Evolutionary conservation across 805 yeast species (phyloP), one percentile per base, ranked within the genome.

Genomic region (Candida ulmi): DNA sequence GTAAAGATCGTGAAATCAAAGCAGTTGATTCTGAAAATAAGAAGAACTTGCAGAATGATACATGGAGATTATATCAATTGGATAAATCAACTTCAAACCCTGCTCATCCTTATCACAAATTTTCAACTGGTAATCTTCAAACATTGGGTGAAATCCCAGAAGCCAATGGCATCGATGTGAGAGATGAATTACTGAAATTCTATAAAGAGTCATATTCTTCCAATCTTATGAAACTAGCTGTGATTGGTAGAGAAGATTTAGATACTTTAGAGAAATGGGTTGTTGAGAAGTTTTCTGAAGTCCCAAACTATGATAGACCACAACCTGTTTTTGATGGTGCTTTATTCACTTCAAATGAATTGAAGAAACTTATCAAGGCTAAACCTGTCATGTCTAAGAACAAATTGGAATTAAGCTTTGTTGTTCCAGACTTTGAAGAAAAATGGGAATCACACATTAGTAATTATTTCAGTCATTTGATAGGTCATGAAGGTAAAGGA

Each of bases 1-100:
- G 96, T 56, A 86, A 88, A 56, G 96, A 88, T 55, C 73, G 97
- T 40, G 99, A 91, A 62, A 84, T 91, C 52, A 77, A 80, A 46
- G 98, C 98, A 2, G 98, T 91, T 9, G 96, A 91, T 61, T 84
- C 95, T 29, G 99, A 91, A 64, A 88, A 91, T 66, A 91, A 88
- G 60, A 91, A 93, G 65, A 91, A 91, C 58, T 67, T 93, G 38
- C 98, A 91, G 61, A 83, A 74, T 57, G 99, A 91, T 61, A 57
- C 65, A 33, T 88, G 98, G 97, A 76, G 98, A 54, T 63, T 87
- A 36, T 81, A 82, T 54, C 98, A 91, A 63, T 68, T 91, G 38
- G 90, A 85, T 40, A 84, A 86, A 62, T 72, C 81, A 37, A 66
- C 81, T 28, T 71, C 93, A 15, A 87, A 83, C 58, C 76, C 78